A percentile compares a stretch with the other conserved stretches of the same genome.
These are phyloP conservation scores for Tetrahymena thermophila DNA, from an alignment of 73 alveolate species.

Conservation along the genomic window DNA sequence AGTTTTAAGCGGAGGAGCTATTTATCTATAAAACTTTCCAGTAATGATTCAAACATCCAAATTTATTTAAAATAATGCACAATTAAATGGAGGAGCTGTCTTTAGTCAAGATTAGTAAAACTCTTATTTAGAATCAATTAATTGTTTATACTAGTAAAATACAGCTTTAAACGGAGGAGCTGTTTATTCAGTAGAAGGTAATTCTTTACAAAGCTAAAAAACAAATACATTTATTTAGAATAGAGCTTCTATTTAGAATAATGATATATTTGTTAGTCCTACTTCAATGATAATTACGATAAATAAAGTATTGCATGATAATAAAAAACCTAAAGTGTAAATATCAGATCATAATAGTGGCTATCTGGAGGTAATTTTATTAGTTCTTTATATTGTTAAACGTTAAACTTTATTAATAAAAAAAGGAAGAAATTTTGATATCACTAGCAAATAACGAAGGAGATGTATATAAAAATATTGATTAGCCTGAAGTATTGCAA, in stretches of 20 bases:
- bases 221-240: background rate
- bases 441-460: background rate
- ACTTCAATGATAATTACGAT: background rate
- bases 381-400: background rate
- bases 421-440: background rate
- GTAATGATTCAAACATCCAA: background rate
- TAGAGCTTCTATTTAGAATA: background rate
- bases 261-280: background rate
- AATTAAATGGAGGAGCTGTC: background rate
- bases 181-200: background rate
- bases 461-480: background rate
- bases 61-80: background rate
- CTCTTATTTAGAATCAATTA: background rate
- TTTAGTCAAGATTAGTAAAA: background rate
- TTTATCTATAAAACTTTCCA: background rate
- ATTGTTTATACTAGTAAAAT: background rate
- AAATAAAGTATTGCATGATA: background rate
- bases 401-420: background rate
- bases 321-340: background rate
- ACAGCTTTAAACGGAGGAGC: background rate
- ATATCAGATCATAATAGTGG: background rate
- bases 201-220: background rate
- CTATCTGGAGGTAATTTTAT: background rate
- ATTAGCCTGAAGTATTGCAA: background rate
- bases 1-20: background rate